phyloP scores from a whole-genome alignment of 441 rosid species.

The Heliophila coronopifolia region DNA sequence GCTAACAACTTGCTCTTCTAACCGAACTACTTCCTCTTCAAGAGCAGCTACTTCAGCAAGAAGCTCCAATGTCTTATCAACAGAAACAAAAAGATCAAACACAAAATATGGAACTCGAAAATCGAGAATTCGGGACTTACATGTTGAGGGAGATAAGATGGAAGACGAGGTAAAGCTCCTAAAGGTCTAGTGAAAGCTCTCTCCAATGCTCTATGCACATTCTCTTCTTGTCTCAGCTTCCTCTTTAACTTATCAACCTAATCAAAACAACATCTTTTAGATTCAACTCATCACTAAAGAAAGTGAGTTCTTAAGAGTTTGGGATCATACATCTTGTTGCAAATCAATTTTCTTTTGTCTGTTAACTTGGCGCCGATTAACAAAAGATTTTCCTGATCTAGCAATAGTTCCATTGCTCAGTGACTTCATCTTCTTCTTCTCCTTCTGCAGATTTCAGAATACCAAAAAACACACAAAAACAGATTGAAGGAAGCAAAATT shows the following conservation, averaged over 20 bases:
- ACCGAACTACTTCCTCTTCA: conserved; percentile 89
- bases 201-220: conserved; percentile 85
- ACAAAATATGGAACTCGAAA: not conserved
- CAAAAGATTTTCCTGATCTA: conserved; percentile 40
- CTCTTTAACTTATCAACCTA: conserved; percentile 87
- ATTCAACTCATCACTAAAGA: not conserved
- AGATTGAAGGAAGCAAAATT: not conserved
- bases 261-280: conserved; percentile 7
- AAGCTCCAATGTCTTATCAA: conserved; percentile 63
- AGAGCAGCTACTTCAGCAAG: conserved; percentile 93
- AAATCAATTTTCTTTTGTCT: conserved; percentile 71
- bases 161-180: conserved; percentile 89
- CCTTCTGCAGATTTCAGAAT: conserved; percentile 16
- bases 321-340: conserved; percentile 61
- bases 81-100: conserved; percentile 4
- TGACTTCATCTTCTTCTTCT: conserved; percentile 46
- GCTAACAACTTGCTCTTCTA: conserved; percentile 81
- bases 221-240: conserved; percentile 90
- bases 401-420: conserved; percentile 30
- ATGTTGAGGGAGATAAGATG: conserved; percentile 73
- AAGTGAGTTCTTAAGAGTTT: not conserved
- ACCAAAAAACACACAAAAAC: conserved; percentile 24
- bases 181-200: conserved; percentile 92
- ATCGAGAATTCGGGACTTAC: conserved; percentile 35
- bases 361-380: conserved; percentile 51